Evolutionary conservation across 805 yeast genomes (phyloP).

Genomic region (Kluyveromyces aestuarii): DNA sequence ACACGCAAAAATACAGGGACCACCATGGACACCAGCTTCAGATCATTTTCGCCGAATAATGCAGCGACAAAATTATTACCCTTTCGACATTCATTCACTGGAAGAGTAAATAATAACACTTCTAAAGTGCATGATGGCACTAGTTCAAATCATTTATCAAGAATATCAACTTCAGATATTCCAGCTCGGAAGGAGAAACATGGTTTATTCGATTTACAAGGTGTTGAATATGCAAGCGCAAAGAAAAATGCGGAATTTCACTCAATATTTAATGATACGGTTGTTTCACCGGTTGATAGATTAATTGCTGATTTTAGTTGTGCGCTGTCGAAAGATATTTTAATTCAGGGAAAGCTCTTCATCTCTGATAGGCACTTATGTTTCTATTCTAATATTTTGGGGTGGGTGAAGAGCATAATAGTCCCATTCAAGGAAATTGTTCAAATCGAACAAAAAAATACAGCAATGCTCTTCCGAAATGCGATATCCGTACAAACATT

Average conservation of each 20-base stretch:
- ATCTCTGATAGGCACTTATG: conserved; percentile 46
- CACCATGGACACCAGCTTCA: neutral
- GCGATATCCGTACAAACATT: conserved; percentile 56
- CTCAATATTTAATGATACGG: conserved; percentile 40
- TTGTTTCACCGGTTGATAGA: conserved; percentile 39
- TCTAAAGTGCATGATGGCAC: neutral
- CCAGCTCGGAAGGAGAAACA: neutral
- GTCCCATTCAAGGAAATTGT: conserved; percentile 55
- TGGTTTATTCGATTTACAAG: conserved; percentile 11
- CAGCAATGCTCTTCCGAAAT: conserved; percentile 62
- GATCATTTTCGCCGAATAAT: neutral
- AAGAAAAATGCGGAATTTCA: conserved; percentile 56
- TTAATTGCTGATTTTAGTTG: conserved; percentile 56
- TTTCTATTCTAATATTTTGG: conserved; percentile 60
- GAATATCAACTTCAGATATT: neutral
- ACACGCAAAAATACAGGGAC: neutral
- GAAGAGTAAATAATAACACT: neutral
- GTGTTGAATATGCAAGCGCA: conserved; percentile 32
- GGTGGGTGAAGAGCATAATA: conserved; percentile 51
- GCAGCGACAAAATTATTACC: neutral
- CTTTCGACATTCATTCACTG: conserved; percentile 1
- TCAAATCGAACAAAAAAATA: conserved; percentile 53
- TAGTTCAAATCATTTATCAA: neutral
- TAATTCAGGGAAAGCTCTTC: conserved; percentile 59
- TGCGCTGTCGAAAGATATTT: conserved; percentile 56